Percentiles rank a stretch among this genome's conserved stretches.
These are phyloP conservation scores for Botryotinia narcissicola DNA, from an alignment of 2,329 filamentous ascomycete species.

Conservation along the genomic window DNA sequence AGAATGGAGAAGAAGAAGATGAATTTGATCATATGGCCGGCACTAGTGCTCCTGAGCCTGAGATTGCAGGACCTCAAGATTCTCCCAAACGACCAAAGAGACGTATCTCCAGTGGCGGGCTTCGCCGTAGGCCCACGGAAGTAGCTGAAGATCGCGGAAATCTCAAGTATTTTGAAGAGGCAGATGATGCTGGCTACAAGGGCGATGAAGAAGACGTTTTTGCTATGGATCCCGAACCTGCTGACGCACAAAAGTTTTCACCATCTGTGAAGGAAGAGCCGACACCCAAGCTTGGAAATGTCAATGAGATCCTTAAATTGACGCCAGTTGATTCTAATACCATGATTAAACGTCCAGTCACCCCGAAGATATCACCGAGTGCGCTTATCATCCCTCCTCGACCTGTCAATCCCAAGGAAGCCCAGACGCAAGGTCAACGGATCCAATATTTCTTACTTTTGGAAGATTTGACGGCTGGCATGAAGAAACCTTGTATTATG, in stretches of 20 bases:
- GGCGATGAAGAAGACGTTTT: conserved; percentile 72
- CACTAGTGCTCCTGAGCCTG: conserved; percentile 63
- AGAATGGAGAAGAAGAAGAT: conserved; percentile 39
- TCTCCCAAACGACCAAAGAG: conserved; percentile 50
- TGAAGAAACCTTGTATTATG: conserved; percentile 95
- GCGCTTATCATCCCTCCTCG: conserved; percentile 41
- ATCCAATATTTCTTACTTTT: conserved; percentile 91
- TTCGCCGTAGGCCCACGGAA: conserved; percentile 70
- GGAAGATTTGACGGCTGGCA: conserved; percentile 92
- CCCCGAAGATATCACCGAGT: neutral
- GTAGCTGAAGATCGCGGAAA: conserved; percentile 70
- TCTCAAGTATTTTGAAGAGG: conserved; percentile 87
- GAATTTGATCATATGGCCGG: conserved; percentile 48
- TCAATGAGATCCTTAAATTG: neutral
- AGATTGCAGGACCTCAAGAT: conserved; percentile 41
- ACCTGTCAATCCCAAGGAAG: conserved; percentile 75
- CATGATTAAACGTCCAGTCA: neutral
- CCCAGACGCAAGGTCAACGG: conserved; percentile 62
- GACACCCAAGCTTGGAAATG: neutral
- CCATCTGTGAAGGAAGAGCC: neutral
- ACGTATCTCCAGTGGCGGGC: conserved; percentile 82
- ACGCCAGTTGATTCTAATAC: neutral
- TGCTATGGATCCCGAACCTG: conserved; percentile 55
- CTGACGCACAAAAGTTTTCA: conserved; percentile 8
- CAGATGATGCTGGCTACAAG: conserved; percentile 78